A percentile compares a stretch with the other conserved stretches of the same genome.
These are phyloP conservation scores for Plasmodium reichenowi DNA, from an alignment of 169 alveolate species.

Conservation along the genomic window DNA sequence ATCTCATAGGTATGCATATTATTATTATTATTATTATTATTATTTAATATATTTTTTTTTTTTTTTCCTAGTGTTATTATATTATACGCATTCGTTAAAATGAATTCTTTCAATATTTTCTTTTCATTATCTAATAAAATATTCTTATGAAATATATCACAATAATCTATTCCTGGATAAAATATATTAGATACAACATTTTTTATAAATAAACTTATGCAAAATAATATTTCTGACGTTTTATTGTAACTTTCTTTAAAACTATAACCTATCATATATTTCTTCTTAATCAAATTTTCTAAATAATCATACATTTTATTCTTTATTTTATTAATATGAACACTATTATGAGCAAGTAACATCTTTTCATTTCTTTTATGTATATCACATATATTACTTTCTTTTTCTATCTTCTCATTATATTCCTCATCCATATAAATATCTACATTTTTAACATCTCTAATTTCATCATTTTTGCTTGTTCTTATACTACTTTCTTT, in stretches of 20 bases:
- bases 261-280: constrained; percentile 35
- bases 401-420: no score
- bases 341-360: no score
- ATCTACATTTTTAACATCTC: no score
- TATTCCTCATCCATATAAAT: no score
- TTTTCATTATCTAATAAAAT: constrained; percentile 39
- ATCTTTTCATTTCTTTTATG: no score
- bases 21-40: no score
- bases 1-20: neutral
- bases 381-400: no score
- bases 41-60: no score
- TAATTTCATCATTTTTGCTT: no score
- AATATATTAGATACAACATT: constrained; percentile 65
- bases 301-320: neutral
- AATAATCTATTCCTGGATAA: constrained; percentile 51
- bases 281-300: constrained; percentile 24
- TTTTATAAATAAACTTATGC: constrained; percentile 25
- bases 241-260: constrained; percentile 59
- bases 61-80: constrained; percentile 10
- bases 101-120: constrained; percentile 39
- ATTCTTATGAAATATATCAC: constrained; percentile 31
- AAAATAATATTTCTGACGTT: constrained; percentile 39
- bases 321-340: no score
- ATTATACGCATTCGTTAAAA: constrained; percentile 36
- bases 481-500: no score